Conservation (phyloP, 441 rosid species). For the Omphalea diandra region DNA sequence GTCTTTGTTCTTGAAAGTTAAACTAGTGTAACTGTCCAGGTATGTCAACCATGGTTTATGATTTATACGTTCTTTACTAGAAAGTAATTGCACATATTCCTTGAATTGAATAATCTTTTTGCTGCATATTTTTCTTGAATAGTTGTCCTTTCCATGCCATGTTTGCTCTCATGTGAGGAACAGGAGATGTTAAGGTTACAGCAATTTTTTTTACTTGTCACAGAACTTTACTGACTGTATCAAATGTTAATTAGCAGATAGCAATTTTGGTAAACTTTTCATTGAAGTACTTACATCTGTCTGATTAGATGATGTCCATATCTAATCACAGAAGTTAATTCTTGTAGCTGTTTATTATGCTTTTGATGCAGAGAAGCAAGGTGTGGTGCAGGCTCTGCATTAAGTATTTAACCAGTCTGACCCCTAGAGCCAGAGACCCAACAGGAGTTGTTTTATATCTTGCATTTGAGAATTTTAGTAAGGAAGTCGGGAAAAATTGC, state of each 20-base stretch:
- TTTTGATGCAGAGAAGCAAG: constrained; percentile 69
- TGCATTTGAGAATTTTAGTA: constrained; percentile 52
- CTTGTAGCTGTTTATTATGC: constrained; percentile 45
- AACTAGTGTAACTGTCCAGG: not conserved
- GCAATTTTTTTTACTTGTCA: constrained; percentile 1
- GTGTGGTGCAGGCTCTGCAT: constrained; percentile 59
- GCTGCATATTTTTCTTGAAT: constrained; percentile 9
- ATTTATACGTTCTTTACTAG: constrained; percentile 2
- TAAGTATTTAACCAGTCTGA: constrained; percentile 56
- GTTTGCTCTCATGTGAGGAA: not conserved
- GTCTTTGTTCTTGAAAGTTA: not conserved
- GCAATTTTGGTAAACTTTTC: constrained; percentile 18
- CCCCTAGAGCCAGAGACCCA: constrained; percentile 46
- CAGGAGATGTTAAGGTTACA: constrained; percentile 16
- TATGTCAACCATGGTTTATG: not conserved
- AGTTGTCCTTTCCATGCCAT: not conserved
- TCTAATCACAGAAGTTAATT: constrained; percentile 39
- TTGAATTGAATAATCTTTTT: constrained; percentile 4
- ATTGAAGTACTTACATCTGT: constrained; percentile 20
- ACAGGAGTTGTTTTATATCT: constrained; percentile 46
- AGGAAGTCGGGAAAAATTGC: constrained; percentile 31
- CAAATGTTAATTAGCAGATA: constrained; percentile 17
- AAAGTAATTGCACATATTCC: constrained; percentile 11
- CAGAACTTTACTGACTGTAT: constrained; percentile 7
- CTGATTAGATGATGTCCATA: constrained; percentile 25